Percentiles rank a stretch among this genome's conserved stretches.
Conservation (phyloP, 768 basidiomycete genomes). For the Tricholoma matsutake region DNA sequence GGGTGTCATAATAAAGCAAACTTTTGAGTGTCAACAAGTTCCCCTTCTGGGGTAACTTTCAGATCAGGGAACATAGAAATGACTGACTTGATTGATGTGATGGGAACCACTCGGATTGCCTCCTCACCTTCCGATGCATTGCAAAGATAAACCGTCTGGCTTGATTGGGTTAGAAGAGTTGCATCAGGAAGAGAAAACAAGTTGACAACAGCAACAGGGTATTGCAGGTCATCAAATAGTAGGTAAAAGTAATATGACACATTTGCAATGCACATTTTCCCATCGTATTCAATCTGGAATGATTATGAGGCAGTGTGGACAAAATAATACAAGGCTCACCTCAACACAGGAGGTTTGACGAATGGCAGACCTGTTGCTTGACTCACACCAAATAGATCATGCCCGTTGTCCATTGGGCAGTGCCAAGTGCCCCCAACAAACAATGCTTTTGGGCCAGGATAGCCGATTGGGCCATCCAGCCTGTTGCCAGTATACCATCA, state of each 20-base stretch:
- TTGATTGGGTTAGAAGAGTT: no score
- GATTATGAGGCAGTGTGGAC: not conserved
- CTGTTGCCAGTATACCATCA: not conserved
- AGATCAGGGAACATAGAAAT: not conserved
- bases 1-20: not conserved
- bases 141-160: no score
- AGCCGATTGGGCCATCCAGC: slow-evolving; percentile 2
- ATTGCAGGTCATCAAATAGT: not conserved
- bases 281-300: not conserved
- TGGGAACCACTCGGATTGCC: no score
- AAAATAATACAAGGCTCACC: not conserved
- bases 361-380: not conserved
- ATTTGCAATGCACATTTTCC: not conserved
- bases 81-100: not conserved
- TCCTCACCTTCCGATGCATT: no score
- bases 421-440: slow-evolving; percentile 19
- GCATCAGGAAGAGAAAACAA: no score
- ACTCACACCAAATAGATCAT: slow-evolving; percentile 18
- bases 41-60: not conserved
- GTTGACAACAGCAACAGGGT: not conserved
- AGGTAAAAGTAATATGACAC: not conserved
- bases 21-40: not conserved
- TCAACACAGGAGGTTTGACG: not conserved
- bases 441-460: not conserved
- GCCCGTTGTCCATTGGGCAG: slow-evolving; percentile 25